Base-by-base conservation (phyloP, 371 early-diverging fungal species). In the Lichtheimia ramosa region DNA sequence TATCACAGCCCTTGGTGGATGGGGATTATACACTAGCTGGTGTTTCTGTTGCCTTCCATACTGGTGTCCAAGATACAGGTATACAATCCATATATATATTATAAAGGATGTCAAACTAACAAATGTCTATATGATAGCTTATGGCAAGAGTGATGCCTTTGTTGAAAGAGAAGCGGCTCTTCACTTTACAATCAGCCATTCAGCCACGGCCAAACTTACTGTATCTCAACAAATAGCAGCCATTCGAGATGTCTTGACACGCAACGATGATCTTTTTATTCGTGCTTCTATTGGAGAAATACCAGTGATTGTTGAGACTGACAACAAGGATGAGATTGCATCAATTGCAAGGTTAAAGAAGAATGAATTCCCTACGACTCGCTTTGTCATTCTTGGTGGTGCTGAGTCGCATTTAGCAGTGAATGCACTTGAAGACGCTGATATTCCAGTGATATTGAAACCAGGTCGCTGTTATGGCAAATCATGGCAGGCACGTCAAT, bases 261-360 rank as follows among this genome's bases (percentile, higher is more conserved):
- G 16, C 2, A 43, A 39, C 12, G 66, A 73, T 59, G 67, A 75
- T 27, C 34, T 34, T 0, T 70, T 82, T 63, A 64, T 59, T 0
- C 70, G 73, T 25, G 89, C 83, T 39, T 74, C 80, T 2, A 66
- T 63, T 13, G 91, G 92, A 16, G 59, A 79, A 48, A 62, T 90
- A 2, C 91, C 90, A 16, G 74, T 91, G 15, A 80, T 87, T 3
- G 70, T 85, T 3, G 70, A 87, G 52, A 81, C 81, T 14, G 68
- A 91, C 40, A 83, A 86, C 61, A 86, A 86, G 62, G 89, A 87
- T 68, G 89, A 89, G 64, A 90, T 91, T 49, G 75, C 84, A n/a
- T 70, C 83, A 21, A 57, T 91, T 18, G 66, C 89, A 20, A 64
- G 65, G 24, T 70, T 92, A 51, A 87, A 88, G 61, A 68, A 79